These are phyloP conservation scores for Naganishia vaughanmartiniae DNA, from an alignment of 768 basidiomycete genomes.

Conservation along the genomic window DNA sequence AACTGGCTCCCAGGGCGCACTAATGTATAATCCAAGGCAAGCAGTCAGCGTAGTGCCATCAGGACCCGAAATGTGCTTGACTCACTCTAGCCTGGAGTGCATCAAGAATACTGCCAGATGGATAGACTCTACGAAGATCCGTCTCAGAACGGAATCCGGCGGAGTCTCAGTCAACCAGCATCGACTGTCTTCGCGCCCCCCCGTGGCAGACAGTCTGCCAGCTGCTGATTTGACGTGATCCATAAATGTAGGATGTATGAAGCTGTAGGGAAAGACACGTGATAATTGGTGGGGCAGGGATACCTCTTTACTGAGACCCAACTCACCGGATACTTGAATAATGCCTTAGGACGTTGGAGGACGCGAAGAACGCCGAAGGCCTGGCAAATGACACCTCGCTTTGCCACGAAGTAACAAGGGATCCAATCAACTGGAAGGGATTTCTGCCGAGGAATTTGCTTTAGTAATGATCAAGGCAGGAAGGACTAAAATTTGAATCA, in stretches of 20 bases:
- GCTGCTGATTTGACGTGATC: slow-evolving; percentile 39
- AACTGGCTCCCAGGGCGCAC: slow-evolving; percentile 39
- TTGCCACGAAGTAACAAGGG: slow-evolving; percentile 22
- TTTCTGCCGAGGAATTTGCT: slow-evolving; percentile 19
- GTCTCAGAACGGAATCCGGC: not conserved
- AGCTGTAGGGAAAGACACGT: slow-evolving; percentile 12
- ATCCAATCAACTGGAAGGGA: slow-evolving; percentile 10
- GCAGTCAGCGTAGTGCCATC: not conserved
- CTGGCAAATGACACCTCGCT: slow-evolving; percentile 15
- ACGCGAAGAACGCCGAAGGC: slow-evolving; percentile 28
- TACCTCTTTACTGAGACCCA: not conserved
- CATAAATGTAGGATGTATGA: slow-evolving; percentile 40
- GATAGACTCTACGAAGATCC: slow-evolving; percentile 31
- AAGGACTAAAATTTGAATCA: not conserved
- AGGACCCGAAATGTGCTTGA: not conserved
- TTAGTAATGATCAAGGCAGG: not conserved
- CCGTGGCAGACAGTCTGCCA: slow-evolving; percentile 39
- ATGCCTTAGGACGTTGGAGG: slow-evolving; percentile 39
- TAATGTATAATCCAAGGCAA: not conserved
- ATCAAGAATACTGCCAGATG: slow-evolving; percentile 40
- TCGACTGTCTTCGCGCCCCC: slow-evolving; percentile 32
- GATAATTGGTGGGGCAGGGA: no score
- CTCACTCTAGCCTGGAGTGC: slow-evolving; percentile 38
- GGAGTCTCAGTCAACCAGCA: slow-evolving; percentile 37
- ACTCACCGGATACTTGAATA: slow-evolving; percentile 35